Base-by-base conservation (phyloP, 2,329 filamentous ascomycete species). In the Fonsecaea pugnacius region DNA sequence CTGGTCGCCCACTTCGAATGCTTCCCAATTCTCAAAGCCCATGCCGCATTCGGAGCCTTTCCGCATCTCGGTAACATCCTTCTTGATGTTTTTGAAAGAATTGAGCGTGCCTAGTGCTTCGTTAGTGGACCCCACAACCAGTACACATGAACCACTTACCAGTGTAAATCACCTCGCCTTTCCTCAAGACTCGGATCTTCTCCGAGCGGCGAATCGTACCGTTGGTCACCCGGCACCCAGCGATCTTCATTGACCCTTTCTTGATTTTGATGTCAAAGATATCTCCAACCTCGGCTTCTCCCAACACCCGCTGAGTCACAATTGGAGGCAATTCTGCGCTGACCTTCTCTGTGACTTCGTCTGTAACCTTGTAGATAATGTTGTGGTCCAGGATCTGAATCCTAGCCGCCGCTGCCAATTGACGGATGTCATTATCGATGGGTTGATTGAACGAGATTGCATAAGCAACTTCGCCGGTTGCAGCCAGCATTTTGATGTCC, bases 41-140 rank as follows among this genome's bases (percentile, higher is more conserved):
- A 99, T 89, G 70, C 95, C 95, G 72, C 95, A 99, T 78, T 99
- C 95, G n/a, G 85, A 87, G 64, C 92, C 93, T 78, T 96, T 98
- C 72, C 87, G 88, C 87, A 96, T 95, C 73, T 96, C 91, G 52
- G 82, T 81, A 33, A 95, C 91, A 69, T 97, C 91, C 76, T 96
- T 96, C 83, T 98, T 97, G 76, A 90, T 87, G 73, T 96, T 91
- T 80, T 95, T 97, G 64, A 99, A 86, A 1, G 91, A 91, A 18
- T 87, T 84, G 50, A 98, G 85, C 58, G 84, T 84, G 69, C 93
- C 94, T 96, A 62, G 16, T 21, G 6, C 35, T 43, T 43, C 12
- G 43, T 65, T 48, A 62, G 56, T 58, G 16, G 51, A 50, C 18
- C 10, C 18, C 30, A 18, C 55, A 35, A 51, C 46, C 33, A 9